Evolutionary conservation across 192 early-diverging fungal species (phyloP).

Genomic region (Dispira parvispora): DNA sequence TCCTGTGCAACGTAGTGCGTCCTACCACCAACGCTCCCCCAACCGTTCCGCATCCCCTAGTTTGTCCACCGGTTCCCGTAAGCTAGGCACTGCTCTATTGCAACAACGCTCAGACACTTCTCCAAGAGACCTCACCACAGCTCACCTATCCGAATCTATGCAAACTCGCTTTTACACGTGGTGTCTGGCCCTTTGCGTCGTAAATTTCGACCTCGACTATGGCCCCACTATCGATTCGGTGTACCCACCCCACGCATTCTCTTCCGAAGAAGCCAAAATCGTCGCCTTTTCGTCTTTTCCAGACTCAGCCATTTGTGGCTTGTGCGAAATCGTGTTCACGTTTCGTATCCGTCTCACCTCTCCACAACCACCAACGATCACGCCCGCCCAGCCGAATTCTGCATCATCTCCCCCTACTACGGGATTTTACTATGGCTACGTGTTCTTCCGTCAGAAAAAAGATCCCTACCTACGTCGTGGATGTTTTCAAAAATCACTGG

Average conservation of each 20-base stretch:
- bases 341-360: constrained; percentile 48
- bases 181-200: constrained; percentile 54
- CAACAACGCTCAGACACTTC: too few relatives aligned
- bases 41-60: too few relatives aligned
- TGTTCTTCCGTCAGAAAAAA: constrained; percentile 85
- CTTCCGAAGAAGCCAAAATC: constrained; percentile 48
- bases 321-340: constrained; percentile 56
- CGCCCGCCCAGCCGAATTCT: constrained; percentile 10
- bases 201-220: constrained; percentile 73
- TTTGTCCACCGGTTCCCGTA: too few relatives aligned
- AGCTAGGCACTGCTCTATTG: too few relatives aligned
- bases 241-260: constrained; percentile 53
- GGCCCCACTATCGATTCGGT: constrained; percentile 54
- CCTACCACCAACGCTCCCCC: too few relatives aligned
- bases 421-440: constrained; percentile 71
- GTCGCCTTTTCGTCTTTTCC: constrained; percentile 65
- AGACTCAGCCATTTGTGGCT: constrained; percentile 57
- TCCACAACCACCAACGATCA: constrained; percentile 23
- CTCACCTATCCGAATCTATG: too few relatives aligned
- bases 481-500: constrained; percentile 85
- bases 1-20: too few relatives aligned
- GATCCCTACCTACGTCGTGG: constrained; percentile 74
- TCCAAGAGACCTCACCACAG: too few relatives aligned
- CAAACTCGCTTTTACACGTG: constrained; percentile 17
- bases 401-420: not conserved